Base-by-base conservation (phyloP, 805 yeast genomes). In the Candida sphagnicola region DNA sequence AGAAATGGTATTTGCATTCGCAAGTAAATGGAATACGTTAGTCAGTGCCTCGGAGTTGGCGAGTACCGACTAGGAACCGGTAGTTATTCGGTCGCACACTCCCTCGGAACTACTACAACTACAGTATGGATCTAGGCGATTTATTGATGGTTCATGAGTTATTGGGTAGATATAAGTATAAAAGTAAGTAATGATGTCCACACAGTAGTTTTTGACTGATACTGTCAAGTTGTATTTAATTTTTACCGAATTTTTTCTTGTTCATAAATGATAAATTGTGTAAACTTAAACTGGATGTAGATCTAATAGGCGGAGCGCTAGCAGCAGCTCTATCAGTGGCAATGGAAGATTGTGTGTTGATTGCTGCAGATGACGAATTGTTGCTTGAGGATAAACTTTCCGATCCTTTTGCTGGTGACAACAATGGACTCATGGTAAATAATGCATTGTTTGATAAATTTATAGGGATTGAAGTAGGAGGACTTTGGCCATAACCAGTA, bases 251-350 rank as follows among this genome's bases (percentile, higher is more conserved):
- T 31, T 21, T 61, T 46, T 63, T 65, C 46, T 61, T 61, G 39
- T 54, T 52, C 31, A 62, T 40, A 36, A 65, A 63, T 28, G 56
- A 59, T 26, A 62, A 43, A 43, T 60, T 63, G 36, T 54, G 60
- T 31, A 56, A 46, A 40, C 51, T 54, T 32, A 57, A 42, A 39
- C 53, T 47, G 24, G 61, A 54, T n/a, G 44, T 42, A 12, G 57
- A 42, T 33, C 43, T 44, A 12, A 44, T 29, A 8, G 54, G 55
- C 14, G 36, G 16, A 5, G 48, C 18, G 8, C 56, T 56, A 2
- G 62, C 61, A 2, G 62, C 61, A 41, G 43, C 48, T 37, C 67
- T 41, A 37, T 61, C 62, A 8, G 59, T 46, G 2, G 67, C 67
- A 39, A 58, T 54, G 28, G 53, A 47, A 2, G 66, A 61, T 4